Evolutionary conservation across 2,329 filamentous ascomycete species (phyloP).

Genomic region (Paecilomyces formosus): DNA sequence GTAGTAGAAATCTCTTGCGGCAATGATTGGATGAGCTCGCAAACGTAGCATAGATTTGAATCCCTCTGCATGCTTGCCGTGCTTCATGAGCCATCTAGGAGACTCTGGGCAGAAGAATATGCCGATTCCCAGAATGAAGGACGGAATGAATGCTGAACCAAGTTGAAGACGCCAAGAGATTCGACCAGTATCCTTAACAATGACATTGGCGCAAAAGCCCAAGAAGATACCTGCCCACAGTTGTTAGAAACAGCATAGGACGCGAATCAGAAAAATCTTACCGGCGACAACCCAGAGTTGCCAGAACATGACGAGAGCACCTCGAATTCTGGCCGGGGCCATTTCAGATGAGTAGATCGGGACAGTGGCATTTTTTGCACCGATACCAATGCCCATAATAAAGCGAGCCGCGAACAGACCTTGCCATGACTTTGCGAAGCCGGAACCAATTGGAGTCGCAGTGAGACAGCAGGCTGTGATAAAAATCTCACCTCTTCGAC

Average conservation of each 20-base stretch:
- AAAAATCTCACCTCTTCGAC: slow-evolving; percentile 68
- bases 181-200: slow-evolving; percentile 39
- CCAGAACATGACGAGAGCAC: slow-evolving; percentile 77
- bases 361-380: slow-evolving; percentile 65
- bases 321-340: slow-evolving; percentile 60
- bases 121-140: slow-evolving; percentile 48
- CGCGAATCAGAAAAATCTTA: slow-evolving; percentile 50
- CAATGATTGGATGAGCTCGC: slow-evolving; percentile 36
- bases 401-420: slow-evolving; percentile 65
- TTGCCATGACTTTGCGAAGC: slow-evolving; percentile 63
- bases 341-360: slow-evolving; percentile 73
- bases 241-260: slow-evolving; percentile 51
- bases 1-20: slow-evolving; percentile 39
- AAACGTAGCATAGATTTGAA: slow-evolving; percentile 37
- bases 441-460: slow-evolving; percentile 47
- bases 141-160: slow-evolving; percentile 57
- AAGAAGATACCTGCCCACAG: slow-evolving; percentile 17
- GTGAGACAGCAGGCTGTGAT: slow-evolving; percentile 65
- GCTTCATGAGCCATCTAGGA: slow-evolving; percentile 42
- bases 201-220: too few relatives aligned
- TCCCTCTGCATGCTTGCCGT: slow-evolving; percentile 34
- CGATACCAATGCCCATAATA: slow-evolving; percentile 69
- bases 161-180: slow-evolving; percentile 64
- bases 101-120: slow-evolving; percentile 58
- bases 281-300: slow-evolving; percentile 51